A percentile compares a stretch with the other conserved stretches of the same genome.
Evolutionary conservation across 2,329 filamentous ascomycete species (phyloP).

Genomic region (Graphiopsis chlorocephala): DNA sequence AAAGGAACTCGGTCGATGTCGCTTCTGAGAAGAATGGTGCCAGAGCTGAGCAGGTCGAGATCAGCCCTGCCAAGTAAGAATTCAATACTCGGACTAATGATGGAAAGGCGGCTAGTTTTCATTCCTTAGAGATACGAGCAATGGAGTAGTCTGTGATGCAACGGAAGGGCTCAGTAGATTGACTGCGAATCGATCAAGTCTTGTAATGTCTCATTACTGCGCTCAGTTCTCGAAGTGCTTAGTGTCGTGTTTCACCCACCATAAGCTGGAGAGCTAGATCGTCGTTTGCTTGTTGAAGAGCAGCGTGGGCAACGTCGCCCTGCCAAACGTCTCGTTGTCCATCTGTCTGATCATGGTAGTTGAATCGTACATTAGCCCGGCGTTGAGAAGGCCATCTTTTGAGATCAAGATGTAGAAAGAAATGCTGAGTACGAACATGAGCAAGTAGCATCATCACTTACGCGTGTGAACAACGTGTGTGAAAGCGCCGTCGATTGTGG

Average conservation of each 20-base stretch:
- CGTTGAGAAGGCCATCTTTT: background rate
- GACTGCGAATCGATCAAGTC: background rate
- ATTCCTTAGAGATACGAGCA: background rate
- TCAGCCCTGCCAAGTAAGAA: constrained; percentile 5
- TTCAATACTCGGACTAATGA: too few relatives aligned
- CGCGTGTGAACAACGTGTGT: background rate
- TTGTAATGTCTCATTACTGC: background rate
- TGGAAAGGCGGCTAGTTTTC: background rate
- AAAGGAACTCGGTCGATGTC: constrained; percentile 10
- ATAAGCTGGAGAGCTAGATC: background rate
- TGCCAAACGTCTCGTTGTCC: too few relatives aligned
- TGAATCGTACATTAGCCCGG: background rate
- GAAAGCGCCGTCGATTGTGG: background rate
- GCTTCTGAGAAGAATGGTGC: constrained; percentile 15
- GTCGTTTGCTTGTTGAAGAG: too few relatives aligned
- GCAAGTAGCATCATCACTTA: background rate
- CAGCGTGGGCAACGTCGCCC: too few relatives aligned
- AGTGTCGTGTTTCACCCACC: background rate
- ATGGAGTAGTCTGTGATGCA: background rate
- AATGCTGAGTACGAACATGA: background rate
- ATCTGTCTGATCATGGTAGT: background rate
- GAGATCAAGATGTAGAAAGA: background rate
- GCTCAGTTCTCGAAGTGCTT: background rate
- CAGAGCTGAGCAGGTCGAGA: constrained; percentile 13
- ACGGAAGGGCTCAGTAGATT: background rate